Base-by-base conservation (phyloP, 1,284 basidiomycete genomes). In the Tilletia setariae region DNA sequence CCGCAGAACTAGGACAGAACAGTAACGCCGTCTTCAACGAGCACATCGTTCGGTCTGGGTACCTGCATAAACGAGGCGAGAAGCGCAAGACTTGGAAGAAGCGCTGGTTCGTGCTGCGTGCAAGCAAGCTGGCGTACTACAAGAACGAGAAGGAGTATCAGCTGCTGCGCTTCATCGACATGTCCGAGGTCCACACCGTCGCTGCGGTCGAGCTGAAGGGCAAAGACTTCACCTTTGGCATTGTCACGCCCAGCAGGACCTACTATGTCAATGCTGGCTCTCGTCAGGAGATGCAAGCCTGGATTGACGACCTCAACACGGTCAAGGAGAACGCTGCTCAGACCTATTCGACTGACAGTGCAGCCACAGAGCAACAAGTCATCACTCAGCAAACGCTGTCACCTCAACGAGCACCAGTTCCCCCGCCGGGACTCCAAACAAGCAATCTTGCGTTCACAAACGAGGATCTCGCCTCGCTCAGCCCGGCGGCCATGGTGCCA, bases 1-100 rank as follows among this genome's bases (percentile, higher is more conserved):
- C 72, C 88, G 86, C n/a, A 4, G 35, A 40, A 6, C 35, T 40
- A 4, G 72, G 82, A 79, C 77, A 77, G 19, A 74, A 73, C 32
- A 75, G 74, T 8, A 68, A 73, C 53, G 75, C 78, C 67, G 70
- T 81, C 66, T 89, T 83, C 68, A 79, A 76, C 68, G 92, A 94
- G 81, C 87, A 87, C 64, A 89, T 92, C 46, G 87, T 96, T 81
- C 91, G 19, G 92, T 93, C 93, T 84, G 95, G 95, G n/a, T 98
- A 95, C 83, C 86, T 97, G 61, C 96, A 94, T 32, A 98, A 98
- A 84, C 88, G 94, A 73, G 94, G 94, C 23, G 93, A 97, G 85
- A 96, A 93, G 79, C 94, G 98, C 83, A 94, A 93, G 66, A 92
- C 86, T 68, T 85, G 77, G 78, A 80, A 77, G 82, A 93, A 93